Evolutionary conservation across 169 alveolate species (phyloP), one percentile per base, ranked within the genome.

Genomic region (Eimeria maxima): DNA sequence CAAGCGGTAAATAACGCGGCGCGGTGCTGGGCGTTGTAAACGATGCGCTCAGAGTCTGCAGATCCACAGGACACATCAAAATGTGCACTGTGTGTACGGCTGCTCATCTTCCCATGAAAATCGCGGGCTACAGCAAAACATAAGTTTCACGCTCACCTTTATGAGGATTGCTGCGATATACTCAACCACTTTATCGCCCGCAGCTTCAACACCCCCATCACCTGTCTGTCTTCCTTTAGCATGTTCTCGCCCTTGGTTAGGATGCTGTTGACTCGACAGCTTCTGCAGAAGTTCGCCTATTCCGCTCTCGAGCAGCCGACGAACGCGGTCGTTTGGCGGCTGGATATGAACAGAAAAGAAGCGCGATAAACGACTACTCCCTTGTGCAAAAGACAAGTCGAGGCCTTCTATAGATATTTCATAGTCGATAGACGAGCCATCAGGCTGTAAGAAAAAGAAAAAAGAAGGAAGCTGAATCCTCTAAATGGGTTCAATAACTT

Each of bases 321-420:
- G 78, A 42, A 57, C 93, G 38, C 93, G 74, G 57, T 29, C 57
- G 78, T 84, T 84, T 5, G 93, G 93, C 22, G 93, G 93, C 93
- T 53, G 78, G 33, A 84, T 55, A n/a, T 84, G 74, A 10, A 84
- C 93, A 0, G 93, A 84, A 38, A 84, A 84, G 60, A 57, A 84
- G 24, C 78, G 78, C 13, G 93, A 84, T 22, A 84, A 24, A 27
- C 74, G 78, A 18, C 53, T 84, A 2, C 45, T 14, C 55, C 78
- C 78, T 22, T 53, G 27, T 5, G 74, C 47, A 44, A 84, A 84
- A 84, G 93, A 84, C 18, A 84, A 22, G 45, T 84, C 93, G 42
- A 84, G 78, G 60, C 93, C 93, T 60, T 84, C 93, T 14, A 84
- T 84, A n/a, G 80, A 84, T 5, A 84, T 84, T 80, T 84, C 93